Evolutionary conservation across 768 basidiomycete species (phyloP).

Genomic region (Boletus rufocinnamomeus): DNA sequence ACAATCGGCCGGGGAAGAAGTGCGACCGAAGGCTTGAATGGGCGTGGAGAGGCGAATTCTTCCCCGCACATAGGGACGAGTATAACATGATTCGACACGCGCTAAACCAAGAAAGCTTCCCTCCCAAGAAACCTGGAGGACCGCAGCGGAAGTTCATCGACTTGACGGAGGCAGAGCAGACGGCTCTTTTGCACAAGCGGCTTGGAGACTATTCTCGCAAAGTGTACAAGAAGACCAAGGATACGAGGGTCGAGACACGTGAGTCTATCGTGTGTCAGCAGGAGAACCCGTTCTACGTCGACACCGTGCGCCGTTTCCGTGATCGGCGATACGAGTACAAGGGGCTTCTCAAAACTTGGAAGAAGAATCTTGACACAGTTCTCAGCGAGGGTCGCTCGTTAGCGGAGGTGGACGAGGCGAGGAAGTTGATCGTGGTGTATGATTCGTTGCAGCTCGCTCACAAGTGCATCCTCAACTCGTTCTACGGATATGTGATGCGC

Average conservation of each 20-base stretch:
- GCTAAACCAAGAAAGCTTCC: slow-evolving; percentile 91
- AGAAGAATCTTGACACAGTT: slow-evolving; percentile 90
- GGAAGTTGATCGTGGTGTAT: slow-evolving; percentile 98
- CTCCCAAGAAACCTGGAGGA: slow-evolving; percentile 70
- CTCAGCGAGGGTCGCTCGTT: slow-evolving; percentile 68
- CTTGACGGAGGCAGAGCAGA: slow-evolving; percentile 81
- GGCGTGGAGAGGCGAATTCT: slow-evolving; percentile 99
- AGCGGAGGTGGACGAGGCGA: slow-evolving; percentile 92
- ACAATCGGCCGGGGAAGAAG: slow-evolving; percentile 91
- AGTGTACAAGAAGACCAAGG: slow-evolving; percentile 98
- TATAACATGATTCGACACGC: slow-evolving; percentile 99
- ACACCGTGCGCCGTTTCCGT: slow-evolving; percentile 95
- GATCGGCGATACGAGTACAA: slow-evolving; percentile 99
- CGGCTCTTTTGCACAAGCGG: slow-evolving; percentile 91
- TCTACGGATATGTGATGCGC: slow-evolving; percentile 99
- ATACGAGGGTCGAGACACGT: slow-evolving; percentile 91
- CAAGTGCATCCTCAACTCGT: slow-evolving; percentile 99
- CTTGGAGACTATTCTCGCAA: slow-evolving; percentile 98
- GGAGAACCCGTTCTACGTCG: slow-evolving; percentile 99
- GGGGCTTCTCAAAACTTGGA: slow-evolving; percentile 98
- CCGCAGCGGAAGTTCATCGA: slow-evolving; percentile 83
- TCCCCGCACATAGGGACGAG: slow-evolving; percentile 96
- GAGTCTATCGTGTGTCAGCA: slow-evolving; percentile 96
- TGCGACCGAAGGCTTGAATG: slow-evolving; percentile 94
- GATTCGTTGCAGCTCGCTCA: slow-evolving; percentile 98